Evolutionary conservation across 441 rosid species (phyloP).

Genomic region (Biscutella laevigata): DNA sequence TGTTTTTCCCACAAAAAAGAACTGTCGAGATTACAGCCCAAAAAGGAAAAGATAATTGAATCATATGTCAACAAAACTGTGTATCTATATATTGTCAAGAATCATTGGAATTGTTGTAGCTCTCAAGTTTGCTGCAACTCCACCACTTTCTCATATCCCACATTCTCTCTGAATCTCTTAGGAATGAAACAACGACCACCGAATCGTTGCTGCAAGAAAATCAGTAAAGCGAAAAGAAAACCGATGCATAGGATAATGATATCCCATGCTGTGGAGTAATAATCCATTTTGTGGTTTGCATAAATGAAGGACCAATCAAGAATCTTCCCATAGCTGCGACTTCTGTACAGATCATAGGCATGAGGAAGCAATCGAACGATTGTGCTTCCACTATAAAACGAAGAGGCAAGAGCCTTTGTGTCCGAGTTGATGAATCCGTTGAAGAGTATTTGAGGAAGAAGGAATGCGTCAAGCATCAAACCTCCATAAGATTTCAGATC

Average conservation of each 20-base stretch:
- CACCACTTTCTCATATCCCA: slow-evolving; percentile 55
- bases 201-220: slow-evolving; percentile 67
- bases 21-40: neutral
- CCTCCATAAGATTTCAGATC: slow-evolving; percentile 71
- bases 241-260: slow-evolving; percentile 51
- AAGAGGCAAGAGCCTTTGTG: slow-evolving; percentile 41
- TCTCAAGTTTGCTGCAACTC: slow-evolving; percentile 37
- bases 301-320: slow-evolving; percentile 58
- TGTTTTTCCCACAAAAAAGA: neutral
- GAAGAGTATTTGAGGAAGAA: slow-evolving; percentile 76
- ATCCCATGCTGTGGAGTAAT: slow-evolving; percentile 88
- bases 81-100: slow-evolving; percentile 6
- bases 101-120: slow-evolving; percentile 23
- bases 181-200: slow-evolving; percentile 65
- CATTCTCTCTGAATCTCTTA: slow-evolving; percentile 36
- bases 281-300: slow-evolving; percentile 66
- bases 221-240: slow-evolving; percentile 41
- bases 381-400: slow-evolving; percentile 57
- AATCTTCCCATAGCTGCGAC: slow-evolving; percentile 44
- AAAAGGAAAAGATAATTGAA: neutral
- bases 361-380: slow-evolving; percentile 65
- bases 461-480: slow-evolving; percentile 63
- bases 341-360: slow-evolving; percentile 76
- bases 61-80: slow-evolving; percentile 1
- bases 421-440: slow-evolving; percentile 43